These are phyloP conservation scores for Pleurotus ostreatus DNA, from an alignment of 768 basidiomycete species.

Conservation along the genomic window DNA sequence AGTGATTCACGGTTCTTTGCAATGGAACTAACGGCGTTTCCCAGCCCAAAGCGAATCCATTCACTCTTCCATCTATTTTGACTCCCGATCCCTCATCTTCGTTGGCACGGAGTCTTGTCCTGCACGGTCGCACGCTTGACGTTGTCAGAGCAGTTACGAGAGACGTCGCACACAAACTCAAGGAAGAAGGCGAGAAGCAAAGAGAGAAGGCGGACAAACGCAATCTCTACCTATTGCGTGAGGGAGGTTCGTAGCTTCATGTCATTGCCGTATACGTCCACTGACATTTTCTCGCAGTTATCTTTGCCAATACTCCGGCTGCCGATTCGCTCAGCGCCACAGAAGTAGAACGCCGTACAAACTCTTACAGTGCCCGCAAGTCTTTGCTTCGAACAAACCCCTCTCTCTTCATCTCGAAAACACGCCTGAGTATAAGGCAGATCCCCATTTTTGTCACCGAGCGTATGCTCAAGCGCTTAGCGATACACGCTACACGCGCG, in stretches of 20 bases:
- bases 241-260: slow-evolving; percentile 69
- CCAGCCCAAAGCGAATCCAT: slow-evolving; percentile 77
- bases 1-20: not conserved
- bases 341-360: slow-evolving; percentile 83
- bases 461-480: slow-evolving; percentile 83
- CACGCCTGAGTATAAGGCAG: slow-evolving; percentile 90
- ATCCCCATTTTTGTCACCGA: slow-evolving; percentile 90
- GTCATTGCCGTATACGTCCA: slow-evolving; percentile 2
- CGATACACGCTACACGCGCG: slow-evolving; percentile 70
- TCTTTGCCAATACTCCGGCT: slow-evolving; percentile 83
- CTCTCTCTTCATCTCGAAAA: slow-evolving; percentile 90
- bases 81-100: slow-evolving; percentile 91
- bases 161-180: slow-evolving; percentile 82
- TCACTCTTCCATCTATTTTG: slow-evolving; percentile 82
- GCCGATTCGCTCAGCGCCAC: slow-evolving; percentile 64
- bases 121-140: slow-evolving; percentile 92
- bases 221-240: slow-evolving; percentile 91
- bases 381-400: slow-evolving; percentile 87
- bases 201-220: slow-evolving; percentile 92
- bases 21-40: not conserved
- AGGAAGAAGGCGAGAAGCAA: slow-evolving; percentile 81
- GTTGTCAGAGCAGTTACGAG: slow-evolving; percentile 88
- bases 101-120: slow-evolving; percentile 74
- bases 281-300: slow-evolving; percentile 48
- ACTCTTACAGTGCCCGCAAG: slow-evolving; percentile 82